Evolutionary conservation across 2,329 filamentous ascomycete species (phyloP), one percentile per base, ranked within the genome.

Genomic region (Epicoccum sorghinum): DNA sequence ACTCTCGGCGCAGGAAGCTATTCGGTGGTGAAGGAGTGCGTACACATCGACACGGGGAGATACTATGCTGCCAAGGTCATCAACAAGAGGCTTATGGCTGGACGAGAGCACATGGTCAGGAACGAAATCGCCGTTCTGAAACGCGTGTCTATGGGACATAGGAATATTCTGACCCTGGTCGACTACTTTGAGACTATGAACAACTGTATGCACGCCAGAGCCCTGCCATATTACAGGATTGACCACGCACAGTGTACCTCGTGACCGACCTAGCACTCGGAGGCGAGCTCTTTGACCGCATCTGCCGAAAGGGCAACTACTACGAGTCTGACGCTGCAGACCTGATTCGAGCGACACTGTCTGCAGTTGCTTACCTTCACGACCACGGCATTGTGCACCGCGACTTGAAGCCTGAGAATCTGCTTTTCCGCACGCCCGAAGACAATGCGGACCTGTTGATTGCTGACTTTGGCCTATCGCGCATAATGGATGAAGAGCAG

Each of bases 141-240:
- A 77, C 89, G 89, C 70, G 93, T 99, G n/a, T 98, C 93, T 1
- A 96, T 99, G 90, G 95, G 95, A 50, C 93, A 99, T 78, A 91
- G 95, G 76, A 99, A 99, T 73, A 98, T 99, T 73, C 80, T 99
- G 58, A 99, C 95, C 1, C 83, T 99, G 55, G 95, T 98, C 68
- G 95, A 99, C 80, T 99, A 98, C 78, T 99, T 99, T 72, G 95
- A 99, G 80, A 99, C 95, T 6, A 96, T 97, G 90, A 98, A 99
- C 80, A 99, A 99, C 78, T 84, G 86, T 88, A 77, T 52, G 82
- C 67, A 32, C 12, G 22, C 18, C n/a, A 27, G 24, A n/a, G 7
- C 12, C 7, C 4, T 29, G 7, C 18, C 10, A 9, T 4, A 7
- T 14, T 13, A 14, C 47, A 41, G 32, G 23, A 44, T 62, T 67